Base-by-base conservation (phyloP, 176 grass and related monocot genomes). In the Avena sativa region DNA sequence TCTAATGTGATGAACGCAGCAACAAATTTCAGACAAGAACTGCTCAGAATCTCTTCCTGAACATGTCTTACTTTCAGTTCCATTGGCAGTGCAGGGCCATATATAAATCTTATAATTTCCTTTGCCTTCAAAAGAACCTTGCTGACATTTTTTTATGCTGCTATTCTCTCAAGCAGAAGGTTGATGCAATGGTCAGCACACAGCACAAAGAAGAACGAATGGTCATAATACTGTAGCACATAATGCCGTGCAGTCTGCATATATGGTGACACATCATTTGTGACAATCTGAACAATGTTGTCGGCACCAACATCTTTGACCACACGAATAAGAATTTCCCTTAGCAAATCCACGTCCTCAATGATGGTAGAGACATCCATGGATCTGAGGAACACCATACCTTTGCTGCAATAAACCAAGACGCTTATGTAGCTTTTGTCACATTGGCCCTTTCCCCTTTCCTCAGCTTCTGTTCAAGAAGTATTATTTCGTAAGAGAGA, bases 111-210 rank as follows among this genome's bases (percentile, higher is more conserved):
- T 47, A 89, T 90, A 55, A 98, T 88, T 51, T 79, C 56, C 65
- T 80, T 93, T 59, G 96, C 96, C 79, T 86, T 82, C 32, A 4
- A 15, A 62, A 95, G 74, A 19, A 95, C 79, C 66, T 63, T 66
- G 20, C 56, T 89, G 56, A 95, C 82, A 80, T 81, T 66, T 71
- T 91, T 87, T 73, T 87, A 65, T 84, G 60, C 28, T 79, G 88
- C 86, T 88, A 98, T 92, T 10, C 89, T 92, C 50, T 92, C 74
- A 52, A 95, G 91, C 20, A 94, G 77, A 65, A 89, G 44, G 79
- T 98, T 81, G 15, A 95, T 91, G 85, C 96, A 95, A 75, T 92
- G 78, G 51, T 95, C 96, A 2, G 93, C 90, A 60, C 93, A 98
- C 19, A 92, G 38, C 32, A 85, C 84, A 75, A 91, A 91, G 48